Conservation (phyloP, 768 basidiomycete genomes). For the Pisolithus microcarpus region DNA sequence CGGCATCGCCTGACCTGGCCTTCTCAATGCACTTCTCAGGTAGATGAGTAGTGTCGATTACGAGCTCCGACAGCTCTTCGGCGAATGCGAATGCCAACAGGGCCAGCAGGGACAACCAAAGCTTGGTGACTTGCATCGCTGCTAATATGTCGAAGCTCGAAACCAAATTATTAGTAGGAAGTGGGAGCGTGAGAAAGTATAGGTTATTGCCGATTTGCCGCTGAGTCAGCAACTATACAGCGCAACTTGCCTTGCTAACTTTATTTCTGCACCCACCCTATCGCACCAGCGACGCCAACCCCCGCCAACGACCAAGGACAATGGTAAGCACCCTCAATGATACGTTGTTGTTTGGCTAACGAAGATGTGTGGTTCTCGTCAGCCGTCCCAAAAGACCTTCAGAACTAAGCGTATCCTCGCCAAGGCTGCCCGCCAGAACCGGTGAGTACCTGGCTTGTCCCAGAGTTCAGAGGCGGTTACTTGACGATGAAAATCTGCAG, state of each 20-base stretch:
- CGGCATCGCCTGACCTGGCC: constrained; percentile 53
- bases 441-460: constrained; percentile 41
- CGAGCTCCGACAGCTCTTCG: constrained; percentile 46
- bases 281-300: constrained; percentile 24
- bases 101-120: constrained; percentile 40
- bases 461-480: neutral
- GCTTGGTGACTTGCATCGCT: constrained; percentile 47
- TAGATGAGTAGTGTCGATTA: constrained; percentile 52
- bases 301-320: constrained; percentile 27
- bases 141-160: neutral
- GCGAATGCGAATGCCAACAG: constrained; percentile 43
- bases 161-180: neutral
- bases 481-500: constrained; percentile 30
- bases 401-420: constrained; percentile 95
- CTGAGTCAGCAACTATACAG: constrained; percentile 41
- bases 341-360: constrained; percentile 4
- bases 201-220: constrained; percentile 5
- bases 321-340: constrained; percentile 36
- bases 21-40: constrained; percentile 52
- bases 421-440: constrained; percentile 93
- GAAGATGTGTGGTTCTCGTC: constrained; percentile 5
- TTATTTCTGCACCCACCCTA: constrained; percentile 18
- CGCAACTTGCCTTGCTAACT: constrained; percentile 20
- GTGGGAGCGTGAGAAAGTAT: constrained; percentile 7
- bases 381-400: constrained; percentile 99